These are phyloP conservation scores for Heracleum sosnowskyi DNA, from an alignment of 129 eudicot species.

Conservation along the genomic window DNA sequence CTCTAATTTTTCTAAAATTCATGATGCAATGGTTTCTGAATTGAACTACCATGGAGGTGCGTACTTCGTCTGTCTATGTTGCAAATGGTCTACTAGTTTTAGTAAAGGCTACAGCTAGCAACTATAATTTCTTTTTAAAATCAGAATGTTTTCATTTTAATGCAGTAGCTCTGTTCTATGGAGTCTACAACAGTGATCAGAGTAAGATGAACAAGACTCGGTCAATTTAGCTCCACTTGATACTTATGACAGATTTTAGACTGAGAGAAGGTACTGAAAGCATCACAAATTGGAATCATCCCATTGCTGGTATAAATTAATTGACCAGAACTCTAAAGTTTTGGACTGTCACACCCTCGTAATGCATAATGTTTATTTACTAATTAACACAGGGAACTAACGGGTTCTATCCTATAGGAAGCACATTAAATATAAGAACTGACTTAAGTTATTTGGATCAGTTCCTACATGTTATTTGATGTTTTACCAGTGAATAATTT, in stretches of 20 bases:
- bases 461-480: too few relatives aligned
- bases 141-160: too few relatives aligned
- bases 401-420: neutral
- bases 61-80: too few relatives aligned
- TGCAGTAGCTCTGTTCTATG: constrained; percentile 9
- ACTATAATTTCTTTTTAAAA: too few relatives aligned
- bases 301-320: neutral
- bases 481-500: too few relatives aligned
- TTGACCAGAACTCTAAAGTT: neutral
- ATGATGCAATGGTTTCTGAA: too few relatives aligned
- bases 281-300: neutral
- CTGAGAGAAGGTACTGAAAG: constrained; percentile 8
- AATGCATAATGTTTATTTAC: neutral
- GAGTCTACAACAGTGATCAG: constrained; percentile 3
- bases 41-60: too few relatives aligned
- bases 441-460: too few relatives aligned
- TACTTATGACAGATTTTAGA: neutral
- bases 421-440: too few relatives aligned
- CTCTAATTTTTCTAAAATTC: too few relatives aligned
- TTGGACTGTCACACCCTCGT: neutral
- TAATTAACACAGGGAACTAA: neutral
- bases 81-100: too few relatives aligned
- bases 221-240: constrained; percentile 5
- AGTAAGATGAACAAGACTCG: constrained; percentile 3
- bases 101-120: too few relatives aligned